Base-by-base conservation (phyloP, 345 rosid species). In the Anacardium occidentale region DNA sequence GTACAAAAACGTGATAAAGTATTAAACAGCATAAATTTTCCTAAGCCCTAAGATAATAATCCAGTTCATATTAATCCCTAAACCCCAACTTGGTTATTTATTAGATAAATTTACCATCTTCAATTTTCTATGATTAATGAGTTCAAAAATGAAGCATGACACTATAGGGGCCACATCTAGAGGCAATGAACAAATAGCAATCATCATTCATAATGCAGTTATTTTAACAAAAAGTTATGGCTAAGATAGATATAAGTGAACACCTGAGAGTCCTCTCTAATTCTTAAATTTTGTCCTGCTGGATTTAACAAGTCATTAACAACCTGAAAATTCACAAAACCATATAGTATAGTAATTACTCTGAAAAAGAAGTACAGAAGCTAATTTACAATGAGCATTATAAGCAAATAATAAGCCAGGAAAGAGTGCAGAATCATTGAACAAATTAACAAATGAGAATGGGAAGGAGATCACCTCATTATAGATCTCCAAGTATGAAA, bases 261-360 rank as follows among this genome's bases (percentile, higher is more conserved):
- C 70, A 93, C 99, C 99, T 96, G 99, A 76, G 91, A 82, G 64
- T 96, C 99, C 85, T 96, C 99, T 89, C 99, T 89, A 67, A 96
- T 91, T 80, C 97, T 89, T 77, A 96, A 86, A 81, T 91, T 93
- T 73, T 96, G 98, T 73, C 98, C 99, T 29, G 96, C 91, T 78
- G 98, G 99, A 80, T 96, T 92, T 74, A 96, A 79, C 76, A 96
- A 83, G 85, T 96, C 99, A 75, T 96, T 96, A 70, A 91, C 90
- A 82, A 96, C 98, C 99, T 96, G 87, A 80, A 76, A 83, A 79
- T 37, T 62, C 59, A 48, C 58, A 61, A 77, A 77, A 74, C 0
- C 45, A 76, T 74, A 59, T 79, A 73, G 71, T 62, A 74, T 63
- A 50, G 53, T 63, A 65, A 64, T 54, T 5, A 29, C 15, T 44